A percentile compares a stretch with the other conserved stretches of the same genome.
phyloP scores from a whole-genome alignment of 768 basidiomycete genomes.

The Coprinopsis cinerea region DNA sequence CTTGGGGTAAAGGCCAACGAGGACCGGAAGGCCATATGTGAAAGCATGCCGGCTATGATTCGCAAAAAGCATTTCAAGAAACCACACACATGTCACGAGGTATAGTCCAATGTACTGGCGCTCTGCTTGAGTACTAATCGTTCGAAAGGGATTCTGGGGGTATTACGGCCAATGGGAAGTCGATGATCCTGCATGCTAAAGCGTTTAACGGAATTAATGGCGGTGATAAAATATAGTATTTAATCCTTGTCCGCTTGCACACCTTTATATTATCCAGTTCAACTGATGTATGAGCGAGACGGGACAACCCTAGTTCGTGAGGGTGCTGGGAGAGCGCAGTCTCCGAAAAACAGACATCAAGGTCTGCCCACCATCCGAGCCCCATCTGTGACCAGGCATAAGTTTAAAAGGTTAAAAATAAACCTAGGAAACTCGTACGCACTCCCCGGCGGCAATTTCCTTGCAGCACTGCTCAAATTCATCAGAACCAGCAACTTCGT shows the following conservation, averaged over 20 bases:
- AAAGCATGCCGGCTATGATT: constrained; percentile 23
- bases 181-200: constrained; percentile 23
- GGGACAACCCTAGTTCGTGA: constrained; percentile 5
- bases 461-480: constrained; percentile 68
- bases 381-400: constrained; percentile 45
- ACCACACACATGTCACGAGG: constrained; percentile 25
- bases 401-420: background rate
- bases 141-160: constrained; percentile 25
- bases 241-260: too few relatives aligned
- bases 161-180: constrained; percentile 29
- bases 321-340: constrained; percentile 48
- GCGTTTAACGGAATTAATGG: background rate
- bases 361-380: constrained; percentile 63
- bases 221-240: too few relatives aligned
- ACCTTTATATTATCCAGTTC: too few relatives aligned
- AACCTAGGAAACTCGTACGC: constrained; percentile 24
- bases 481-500: constrained; percentile 53
- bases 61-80: constrained; percentile 16
- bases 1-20: constrained; percentile 21
- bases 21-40: constrained; percentile 23
- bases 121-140: background rate
- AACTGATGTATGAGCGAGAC: too few relatives aligned
- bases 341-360: constrained; percentile 62
- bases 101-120: constrained; percentile 6
- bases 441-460: constrained; percentile 74